Percentiles rank a stretch among this genome's conserved stretches.
Evolutionary conservation across 78 protist species (phyloP).

Genomic region (Polysphondylium violaceum): DNA sequence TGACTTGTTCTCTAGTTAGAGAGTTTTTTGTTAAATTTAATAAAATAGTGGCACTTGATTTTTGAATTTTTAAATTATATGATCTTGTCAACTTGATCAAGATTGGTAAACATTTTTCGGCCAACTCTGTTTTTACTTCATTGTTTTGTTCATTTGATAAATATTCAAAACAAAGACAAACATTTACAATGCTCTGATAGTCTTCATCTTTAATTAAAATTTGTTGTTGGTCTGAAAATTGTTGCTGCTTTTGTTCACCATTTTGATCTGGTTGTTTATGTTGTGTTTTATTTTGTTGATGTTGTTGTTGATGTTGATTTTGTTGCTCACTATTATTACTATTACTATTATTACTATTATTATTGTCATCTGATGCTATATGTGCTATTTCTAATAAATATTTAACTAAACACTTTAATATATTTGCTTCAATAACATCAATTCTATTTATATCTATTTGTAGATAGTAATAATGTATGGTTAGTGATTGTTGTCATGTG

Average conservation of each 20-base stretch:
- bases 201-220: slow-evolving; percentile 31
- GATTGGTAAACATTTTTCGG: slow-evolving; percentile 33
- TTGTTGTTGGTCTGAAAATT: slow-evolving; percentile 1
- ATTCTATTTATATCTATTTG: slow-evolving; percentile 23
- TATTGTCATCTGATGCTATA: neutral
- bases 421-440: slow-evolving; percentile 43
- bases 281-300: no score
- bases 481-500: neutral
- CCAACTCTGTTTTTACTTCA: slow-evolving; percentile 25
- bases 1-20: slow-evolving; percentile 31
- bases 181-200: slow-evolving; percentile 21
- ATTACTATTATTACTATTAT: neutral
- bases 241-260: no score
- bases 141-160: slow-evolving; percentile 23
- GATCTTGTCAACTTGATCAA: slow-evolving; percentile 20
- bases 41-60: slow-evolving; percentile 26
- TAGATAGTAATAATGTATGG: neutral
- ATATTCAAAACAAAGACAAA: slow-evolving; percentile 55
- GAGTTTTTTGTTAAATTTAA: slow-evolving; percentile 59
- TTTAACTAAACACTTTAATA: slow-evolving; percentile 18
- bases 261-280: no score
- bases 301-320: no score
- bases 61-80: slow-evolving; percentile 18
- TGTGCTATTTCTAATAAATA: slow-evolving; percentile 6
- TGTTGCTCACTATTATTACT: neutral